Conservation (phyloP, 768 basidiomycete species). For the Cubamyces lactineus region DNA sequence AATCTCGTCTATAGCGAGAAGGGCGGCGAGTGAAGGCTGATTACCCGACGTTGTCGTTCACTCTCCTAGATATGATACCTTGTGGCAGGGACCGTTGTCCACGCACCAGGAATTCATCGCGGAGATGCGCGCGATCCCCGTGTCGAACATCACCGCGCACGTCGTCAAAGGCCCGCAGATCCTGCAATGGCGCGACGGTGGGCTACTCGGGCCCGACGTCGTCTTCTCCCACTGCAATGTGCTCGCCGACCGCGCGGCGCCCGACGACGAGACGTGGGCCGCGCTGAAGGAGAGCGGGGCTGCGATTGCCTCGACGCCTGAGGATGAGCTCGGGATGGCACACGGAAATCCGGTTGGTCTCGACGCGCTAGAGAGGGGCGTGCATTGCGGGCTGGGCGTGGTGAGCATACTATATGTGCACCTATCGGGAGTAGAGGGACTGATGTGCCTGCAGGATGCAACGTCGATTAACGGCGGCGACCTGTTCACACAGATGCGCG, state of each 20-base stretch:
- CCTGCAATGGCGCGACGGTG: conserved; percentile 29
- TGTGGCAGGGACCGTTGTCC: conserved; percentile 17
- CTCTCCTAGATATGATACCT: conserved; percentile 30
- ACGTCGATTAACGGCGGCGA: conserved; percentile 36
- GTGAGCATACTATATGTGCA: conserved; percentile 17
- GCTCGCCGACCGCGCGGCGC: conserved; percentile 28
- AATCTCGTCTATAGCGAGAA: too few relatives aligned
- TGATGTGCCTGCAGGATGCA: conserved; percentile 23
- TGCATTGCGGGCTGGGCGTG: conserved; percentile 35
- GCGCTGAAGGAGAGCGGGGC: conserved; percentile 32
- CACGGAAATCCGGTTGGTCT: conserved; percentile 35
- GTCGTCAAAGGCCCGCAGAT: conserved; percentile 31
- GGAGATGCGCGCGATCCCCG: conserved; percentile 27
- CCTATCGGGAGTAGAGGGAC: background rate
- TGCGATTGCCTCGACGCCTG: conserved; percentile 34
- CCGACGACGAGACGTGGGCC: conserved; percentile 34
- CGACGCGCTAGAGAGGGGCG: conserved; percentile 34
- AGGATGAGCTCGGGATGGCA: conserved; percentile 38
- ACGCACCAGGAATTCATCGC: conserved; percentile 29
- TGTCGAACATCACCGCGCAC: conserved; percentile 33
- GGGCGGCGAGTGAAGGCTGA: background rate
- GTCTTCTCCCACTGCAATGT: conserved; percentile 37
- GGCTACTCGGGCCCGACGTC: conserved; percentile 34
- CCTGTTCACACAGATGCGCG: conserved; percentile 36
- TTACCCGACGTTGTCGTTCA: background rate